Conservation (phyloP, 228 moss, liverwort and hornwort genomes). For the Sphagnum fallax region DNA sequence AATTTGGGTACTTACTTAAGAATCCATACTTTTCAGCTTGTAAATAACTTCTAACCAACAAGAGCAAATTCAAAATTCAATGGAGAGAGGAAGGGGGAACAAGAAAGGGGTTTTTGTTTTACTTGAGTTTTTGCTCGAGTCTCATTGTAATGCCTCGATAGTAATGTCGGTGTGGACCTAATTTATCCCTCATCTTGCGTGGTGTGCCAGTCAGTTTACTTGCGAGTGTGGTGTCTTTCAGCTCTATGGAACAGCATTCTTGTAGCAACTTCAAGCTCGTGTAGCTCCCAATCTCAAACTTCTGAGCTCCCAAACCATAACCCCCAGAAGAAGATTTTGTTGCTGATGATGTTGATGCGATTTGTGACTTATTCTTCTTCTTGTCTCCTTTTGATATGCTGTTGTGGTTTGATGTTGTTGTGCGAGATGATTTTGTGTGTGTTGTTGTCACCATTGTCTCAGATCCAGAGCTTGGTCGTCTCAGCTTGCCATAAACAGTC, state of each 20-base stretch:
- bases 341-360: slow-evolving; percentile 14
- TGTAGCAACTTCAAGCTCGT: slow-evolving; percentile 51
- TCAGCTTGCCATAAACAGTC: slow-evolving; percentile 41
- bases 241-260: slow-evolving; percentile 51
- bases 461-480: slow-evolving; percentile 22
- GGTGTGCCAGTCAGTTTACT: slow-evolving; percentile 22
- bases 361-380: slow-evolving; percentile 13
- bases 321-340: slow-evolving; percentile 18
- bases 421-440: too few species aligned
- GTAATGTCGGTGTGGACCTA: slow-evolving; percentile 53
- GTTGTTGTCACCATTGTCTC: not conserved
- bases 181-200: slow-evolving; percentile 43
- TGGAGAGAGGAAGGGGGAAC: too few species aligned
- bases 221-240: slow-evolving; percentile 9
- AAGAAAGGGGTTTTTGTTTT: not conserved
- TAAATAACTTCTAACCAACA: too few species aligned
- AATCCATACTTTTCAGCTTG: too few species aligned
- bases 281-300: slow-evolving; percentile 44
- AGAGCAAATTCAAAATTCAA: too few species aligned
- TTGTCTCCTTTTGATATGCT: not conserved
- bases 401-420: too few species aligned
- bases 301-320: slow-evolving; percentile 26
- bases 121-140: slow-evolving; percentile 57
- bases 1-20: too few species aligned
- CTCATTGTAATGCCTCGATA: slow-evolving; percentile 56